These are phyloP conservation scores for Fistulifera solaris DNA, from an alignment of 108 stramenopile genomes.

Conservation along the genomic window DNA sequence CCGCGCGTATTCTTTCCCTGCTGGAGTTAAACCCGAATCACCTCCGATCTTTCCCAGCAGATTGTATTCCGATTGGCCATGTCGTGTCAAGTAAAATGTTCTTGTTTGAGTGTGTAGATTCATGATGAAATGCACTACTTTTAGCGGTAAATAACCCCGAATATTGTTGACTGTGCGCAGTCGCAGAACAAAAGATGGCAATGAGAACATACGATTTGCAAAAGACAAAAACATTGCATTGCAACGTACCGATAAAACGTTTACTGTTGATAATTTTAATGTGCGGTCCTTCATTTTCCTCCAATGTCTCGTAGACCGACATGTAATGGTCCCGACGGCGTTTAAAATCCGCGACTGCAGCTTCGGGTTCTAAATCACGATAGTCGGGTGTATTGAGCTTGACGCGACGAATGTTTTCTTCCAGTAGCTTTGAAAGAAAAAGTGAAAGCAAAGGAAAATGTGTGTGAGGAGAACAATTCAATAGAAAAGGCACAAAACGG, in stretches of 20 bases:
- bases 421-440: slow-evolving; percentile 50
- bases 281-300: slow-evolving; percentile 66
- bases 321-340: slow-evolving; percentile 78
- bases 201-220: neutral
- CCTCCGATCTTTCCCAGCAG: slow-evolving; percentile 96
- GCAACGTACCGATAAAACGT: slow-evolving; percentile 42
- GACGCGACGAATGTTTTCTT: slow-evolving; percentile 79
- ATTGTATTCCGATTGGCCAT: slow-evolving; percentile 98
- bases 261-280: slow-evolving; percentile 83
- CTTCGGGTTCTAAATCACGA: slow-evolving; percentile 53
- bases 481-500: neutral
- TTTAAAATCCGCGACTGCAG: slow-evolving; percentile 80
- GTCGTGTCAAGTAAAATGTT: slow-evolving; percentile 92
- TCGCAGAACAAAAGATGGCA: neutral
- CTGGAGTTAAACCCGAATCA: slow-evolving; percentile 85
- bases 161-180: slow-evolving; percentile 47
- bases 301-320: slow-evolving; percentile 80
- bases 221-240: neutral
- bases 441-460: too few species aligned
- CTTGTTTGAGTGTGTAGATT: slow-evolving; percentile 82
- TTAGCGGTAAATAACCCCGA: slow-evolving; percentile 79
- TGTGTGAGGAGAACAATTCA: neutral
- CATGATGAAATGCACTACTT: slow-evolving; percentile 91
- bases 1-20: slow-evolving; percentile 85
- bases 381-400: slow-evolving; percentile 89